Base-by-base conservation (phyloP, 202 grass and related monocot genomes). In the Setaria italica region DNA sequence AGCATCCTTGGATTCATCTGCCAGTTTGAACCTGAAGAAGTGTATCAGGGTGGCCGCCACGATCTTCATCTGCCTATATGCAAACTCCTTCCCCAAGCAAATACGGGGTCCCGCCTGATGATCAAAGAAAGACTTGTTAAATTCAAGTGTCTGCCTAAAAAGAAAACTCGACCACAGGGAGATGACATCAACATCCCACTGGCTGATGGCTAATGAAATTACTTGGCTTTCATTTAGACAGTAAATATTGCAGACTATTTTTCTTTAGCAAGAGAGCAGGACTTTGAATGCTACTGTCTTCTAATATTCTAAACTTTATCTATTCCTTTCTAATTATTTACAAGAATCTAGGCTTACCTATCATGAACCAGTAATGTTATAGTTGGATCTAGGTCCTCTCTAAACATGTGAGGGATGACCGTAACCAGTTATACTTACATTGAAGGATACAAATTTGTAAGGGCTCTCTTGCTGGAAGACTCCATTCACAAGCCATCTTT, bases 31-130 rank as follows among this genome's bases (percentile, higher is more conserved):
- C 60, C 72, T 90, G 82, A 92, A 97, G 85, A 92, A 90, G 54
- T 80, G 60, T 72, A 97, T 37, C 21, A 88, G 42, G 49, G 80
- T 84, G 45, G 91, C 87, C 32, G 85, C 87, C 65, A 93, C 34
- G 43, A 93, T 91, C 83, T 93, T 93, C 94, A 93, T 92, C 79
- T 93, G 91, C 67, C 71, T 90, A 43, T 93, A 93, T 53, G 89
- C 91, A 87, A 96, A 91, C 13, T 91, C 94, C 41, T 91, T 96
- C 42, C 94, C 89, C 50, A 96, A 65, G 87, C 91, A 93, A 20
- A 88, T 90, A 43, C 89, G 72, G 19, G 89, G 89, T 0, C 94
- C 87, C 0, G 91, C 94, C 91, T 93, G 54, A 9, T 83, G 30
- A 91, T 60, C 0, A n/a, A 57, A 76, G 47, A 79, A 74, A 89